phyloP scores from a whole-genome alignment of 352 stramenopile species.

The Halophytophthora batemanensis region DNA sequence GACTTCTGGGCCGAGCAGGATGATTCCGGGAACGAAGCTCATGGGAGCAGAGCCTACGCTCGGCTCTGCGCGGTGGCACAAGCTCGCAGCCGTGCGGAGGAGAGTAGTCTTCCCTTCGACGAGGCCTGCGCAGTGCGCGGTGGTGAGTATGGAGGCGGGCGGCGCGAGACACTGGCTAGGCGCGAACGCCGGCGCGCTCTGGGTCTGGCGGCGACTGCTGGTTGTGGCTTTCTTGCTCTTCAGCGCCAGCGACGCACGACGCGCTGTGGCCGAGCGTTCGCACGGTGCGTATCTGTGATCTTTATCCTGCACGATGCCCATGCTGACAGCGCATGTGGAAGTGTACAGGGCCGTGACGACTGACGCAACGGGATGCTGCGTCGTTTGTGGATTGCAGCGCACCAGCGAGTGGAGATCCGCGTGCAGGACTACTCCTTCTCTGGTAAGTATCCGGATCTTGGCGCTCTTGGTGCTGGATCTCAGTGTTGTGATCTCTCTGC shows the following conservation, averaged over 20 bases:
- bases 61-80: too few species aligned
- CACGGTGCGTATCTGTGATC: slow-evolving; percentile 20
- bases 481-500: not conserved
- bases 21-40: too few species aligned
- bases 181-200: slow-evolving; percentile 3
- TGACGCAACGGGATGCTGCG: not conserved
- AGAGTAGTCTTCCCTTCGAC: not conserved
- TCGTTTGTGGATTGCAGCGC: slow-evolving; percentile 14
- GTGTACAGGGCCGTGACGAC: too few species aligned
- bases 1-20: too few species aligned
- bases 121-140: slow-evolving; percentile 17
- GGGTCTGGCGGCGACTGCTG: slow-evolving; percentile 22
- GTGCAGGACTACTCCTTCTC: slow-evolving; percentile 70
- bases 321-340: too few species aligned
- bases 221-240: slow-evolving; percentile 23
- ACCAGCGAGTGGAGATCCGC: slow-evolving; percentile 48
- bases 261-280: slow-evolving; percentile 28
- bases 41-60: too few species aligned
- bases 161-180: slow-evolving; percentile 4
- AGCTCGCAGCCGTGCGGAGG: too few species aligned
- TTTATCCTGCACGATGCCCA: too few species aligned
- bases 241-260: slow-evolving; percentile 33
- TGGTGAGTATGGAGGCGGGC: not conserved
- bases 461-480: not conserved
- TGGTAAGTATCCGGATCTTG: slow-evolving; percentile 11